Evolutionary conservation across 2,329 filamentous ascomycete species (phyloP).

Genomic region (Claviceps maximensis): DNA sequence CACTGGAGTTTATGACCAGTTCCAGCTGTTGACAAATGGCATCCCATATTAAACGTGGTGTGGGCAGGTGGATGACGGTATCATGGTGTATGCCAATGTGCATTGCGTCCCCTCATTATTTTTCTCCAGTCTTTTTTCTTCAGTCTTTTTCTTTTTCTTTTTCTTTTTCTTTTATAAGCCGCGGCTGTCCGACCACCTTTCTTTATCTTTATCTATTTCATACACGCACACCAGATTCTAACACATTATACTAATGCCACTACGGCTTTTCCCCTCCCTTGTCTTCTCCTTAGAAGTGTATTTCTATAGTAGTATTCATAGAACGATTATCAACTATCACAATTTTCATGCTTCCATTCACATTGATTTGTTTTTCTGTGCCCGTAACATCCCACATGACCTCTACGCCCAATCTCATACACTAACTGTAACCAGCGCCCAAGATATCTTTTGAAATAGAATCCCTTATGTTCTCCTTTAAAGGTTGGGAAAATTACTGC

Average conservation of each 20-base stretch:
- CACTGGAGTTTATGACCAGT: constrained; percentile 94
- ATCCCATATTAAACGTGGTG: constrained; percentile 69
- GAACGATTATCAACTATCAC: not conserved
- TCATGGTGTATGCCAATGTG: too few relatives aligned
- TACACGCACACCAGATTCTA: not conserved
- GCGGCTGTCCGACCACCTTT: not conserved
- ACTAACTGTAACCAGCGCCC: too few relatives aligned
- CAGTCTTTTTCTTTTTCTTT: not conserved
- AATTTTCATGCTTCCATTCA: too few relatives aligned
- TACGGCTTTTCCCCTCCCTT: not conserved
- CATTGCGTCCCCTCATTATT: too few relatives aligned
- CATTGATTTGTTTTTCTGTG: too few relatives aligned
- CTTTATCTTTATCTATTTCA: not conserved
- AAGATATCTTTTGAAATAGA: too few relatives aligned
- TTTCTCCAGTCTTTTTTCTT: not conserved
- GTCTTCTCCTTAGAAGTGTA: not conserved
- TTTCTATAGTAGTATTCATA: not conserved
- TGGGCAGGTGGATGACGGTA: too few relatives aligned
- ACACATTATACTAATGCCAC: not conserved
- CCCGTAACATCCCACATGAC: too few relatives aligned
- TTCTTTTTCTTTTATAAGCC: too few relatives aligned
- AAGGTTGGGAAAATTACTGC: too few relatives aligned
- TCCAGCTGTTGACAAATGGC: constrained; percentile 91
- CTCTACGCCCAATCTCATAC: too few relatives aligned
- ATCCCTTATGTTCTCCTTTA: too few relatives aligned